A percentile compares a stretch with the other conserved stretches of the same genome.
These are phyloP conservation scores for Solanum chilense DNA, from an alignment of 257 asterid species.

Conservation along the genomic window DNA sequence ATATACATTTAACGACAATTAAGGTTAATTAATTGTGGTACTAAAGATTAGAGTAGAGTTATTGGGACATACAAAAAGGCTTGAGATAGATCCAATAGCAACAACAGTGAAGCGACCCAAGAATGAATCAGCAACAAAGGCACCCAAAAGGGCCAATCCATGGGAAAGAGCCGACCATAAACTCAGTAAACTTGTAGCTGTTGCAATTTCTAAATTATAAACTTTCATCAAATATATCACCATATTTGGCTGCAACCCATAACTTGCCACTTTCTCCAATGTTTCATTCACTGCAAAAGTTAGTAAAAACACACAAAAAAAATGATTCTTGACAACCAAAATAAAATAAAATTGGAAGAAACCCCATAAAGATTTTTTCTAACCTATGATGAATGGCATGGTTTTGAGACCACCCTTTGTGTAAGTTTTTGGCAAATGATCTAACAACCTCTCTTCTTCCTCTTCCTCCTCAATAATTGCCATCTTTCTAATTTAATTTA, in stretches of 20 bases:
- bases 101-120: background rate
- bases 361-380: background rate
- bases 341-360: background rate
- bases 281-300: background rate
- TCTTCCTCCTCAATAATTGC: background rate
- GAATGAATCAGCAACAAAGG: background rate
- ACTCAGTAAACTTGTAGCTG: background rate
- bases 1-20: too few species aligned
- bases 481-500: background rate
- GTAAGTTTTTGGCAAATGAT: background rate
- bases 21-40: too few species aligned
- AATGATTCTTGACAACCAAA: background rate
- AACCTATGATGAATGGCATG: background rate
- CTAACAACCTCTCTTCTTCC: background rate
- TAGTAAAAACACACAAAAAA: background rate
- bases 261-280: background rate
- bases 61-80: background rate
- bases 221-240: background rate
- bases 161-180: background rate
- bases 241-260: background rate
- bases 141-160: conserved; percentile 1
- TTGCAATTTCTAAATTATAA: background rate
- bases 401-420: background rate
- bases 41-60: background rate
- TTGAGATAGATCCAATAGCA: background rate